phyloP scores from a whole-genome alignment of 202 grass and related monocot genomes.

The Zoysia matrella region DNA sequence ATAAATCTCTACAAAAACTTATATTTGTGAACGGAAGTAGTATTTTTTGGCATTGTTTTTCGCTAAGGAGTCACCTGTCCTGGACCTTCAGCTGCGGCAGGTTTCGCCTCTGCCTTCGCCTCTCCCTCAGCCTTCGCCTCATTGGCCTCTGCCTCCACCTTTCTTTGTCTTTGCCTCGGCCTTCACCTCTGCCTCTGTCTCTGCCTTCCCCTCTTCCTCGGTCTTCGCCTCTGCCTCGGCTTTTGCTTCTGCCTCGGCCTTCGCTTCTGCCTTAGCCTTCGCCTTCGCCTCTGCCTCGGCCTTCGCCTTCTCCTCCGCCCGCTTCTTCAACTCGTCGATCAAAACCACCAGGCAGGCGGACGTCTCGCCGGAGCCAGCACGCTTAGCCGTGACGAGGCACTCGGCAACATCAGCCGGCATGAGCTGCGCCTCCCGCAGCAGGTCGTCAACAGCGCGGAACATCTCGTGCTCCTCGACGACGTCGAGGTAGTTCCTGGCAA shows the following conservation, averaged over 20 bases:
- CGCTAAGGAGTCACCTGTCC: no score
- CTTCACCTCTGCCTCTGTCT: not conserved
- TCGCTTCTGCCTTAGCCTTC: not conserved
- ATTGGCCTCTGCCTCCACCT: no score
- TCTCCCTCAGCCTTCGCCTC: not conserved
- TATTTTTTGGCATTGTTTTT: no score
- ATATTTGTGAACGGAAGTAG: no score
- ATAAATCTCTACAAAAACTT: no score
- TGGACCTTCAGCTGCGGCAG: no score
- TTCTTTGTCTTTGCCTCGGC: not conserved
- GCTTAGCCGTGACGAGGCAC: conserved; percentile 41
- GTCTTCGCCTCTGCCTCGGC: not conserved
- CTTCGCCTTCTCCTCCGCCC: not conserved
- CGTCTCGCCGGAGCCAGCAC: not conserved
- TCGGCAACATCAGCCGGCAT: conserved; percentile 58
- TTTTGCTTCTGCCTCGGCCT: not conserved
- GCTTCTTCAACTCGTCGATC: conserved; percentile 32
- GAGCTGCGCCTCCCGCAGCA: conserved; percentile 40
- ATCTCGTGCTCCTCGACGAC: conserved; percentile 15
- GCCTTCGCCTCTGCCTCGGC: not conserved
- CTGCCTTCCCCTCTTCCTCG: not conserved
- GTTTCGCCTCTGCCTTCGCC: not conserved
- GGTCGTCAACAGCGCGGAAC: conserved; percentile 1
- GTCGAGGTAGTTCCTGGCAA: conserved; percentile 53
- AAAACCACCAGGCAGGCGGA: not conserved